phyloP scores from a whole-genome alignment of 495 filamentous ascomycete genomes.

The Talaromyces ruber region DNA sequence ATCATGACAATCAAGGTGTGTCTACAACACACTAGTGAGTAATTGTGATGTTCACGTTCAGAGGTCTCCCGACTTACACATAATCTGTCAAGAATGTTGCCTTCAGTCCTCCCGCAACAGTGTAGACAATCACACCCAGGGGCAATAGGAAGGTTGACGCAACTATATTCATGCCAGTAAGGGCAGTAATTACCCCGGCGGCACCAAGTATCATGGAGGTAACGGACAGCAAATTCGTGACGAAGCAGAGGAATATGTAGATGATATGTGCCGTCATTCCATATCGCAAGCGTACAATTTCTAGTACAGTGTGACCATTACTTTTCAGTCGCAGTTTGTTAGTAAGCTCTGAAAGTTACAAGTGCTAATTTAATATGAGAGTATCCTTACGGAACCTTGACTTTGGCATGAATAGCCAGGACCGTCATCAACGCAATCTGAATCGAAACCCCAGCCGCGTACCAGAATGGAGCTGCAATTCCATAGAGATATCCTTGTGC shows the following conservation, averaged over 20 bases:
- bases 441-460: slow-evolving; percentile 29
- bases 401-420: slow-evolving; percentile 30
- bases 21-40: no score
- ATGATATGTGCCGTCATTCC: slow-evolving; percentile 11
- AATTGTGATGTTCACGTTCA: no score
- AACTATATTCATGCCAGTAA: slow-evolving; percentile 24
- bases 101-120: slow-evolving; percentile 21
- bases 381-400: slow-evolving; percentile 34
- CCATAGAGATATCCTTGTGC: slow-evolving; percentile 32
- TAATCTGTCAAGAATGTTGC: slow-evolving; percentile 24
- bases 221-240: slow-evolving; percentile 17
- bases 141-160: slow-evolving; percentile 20
- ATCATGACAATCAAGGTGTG: slow-evolving; percentile 24
- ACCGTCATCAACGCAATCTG: slow-evolving; percentile 33
- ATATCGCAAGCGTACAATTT: slow-evolving; percentile 18
- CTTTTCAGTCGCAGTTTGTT: slow-evolving; percentile 16
- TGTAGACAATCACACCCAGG: slow-evolving; percentile 16
- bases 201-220: slow-evolving; percentile 12
- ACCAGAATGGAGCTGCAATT: slow-evolving; percentile 30
- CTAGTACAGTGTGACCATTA: slow-evolving; percentile 19
- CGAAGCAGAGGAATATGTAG: slow-evolving; percentile 17
- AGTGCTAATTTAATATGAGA: slow-evolving; percentile 16
- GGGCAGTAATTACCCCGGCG: slow-evolving; percentile 8
- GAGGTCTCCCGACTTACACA: slow-evolving; percentile 2
- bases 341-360: slow-evolving; percentile 8